phyloP scores from a whole-genome alignment of 805 yeast species.

The Metschnikowia cerradonensis region DNA sequence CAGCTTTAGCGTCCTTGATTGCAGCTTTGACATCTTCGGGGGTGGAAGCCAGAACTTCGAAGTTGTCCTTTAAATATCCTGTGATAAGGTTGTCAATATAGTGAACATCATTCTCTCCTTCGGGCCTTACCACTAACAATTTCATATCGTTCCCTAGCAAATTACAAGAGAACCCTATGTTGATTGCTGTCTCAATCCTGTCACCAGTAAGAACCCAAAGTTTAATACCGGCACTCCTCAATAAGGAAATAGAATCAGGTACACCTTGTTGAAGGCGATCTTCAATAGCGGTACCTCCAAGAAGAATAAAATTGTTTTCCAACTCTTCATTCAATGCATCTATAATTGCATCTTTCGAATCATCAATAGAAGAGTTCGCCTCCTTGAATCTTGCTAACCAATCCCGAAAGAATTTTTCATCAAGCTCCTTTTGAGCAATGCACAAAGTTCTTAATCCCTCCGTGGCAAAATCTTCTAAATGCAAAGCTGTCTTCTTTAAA shows the following conservation, averaged over 20 bases:
- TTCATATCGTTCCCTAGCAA: conserved; percentile 66
- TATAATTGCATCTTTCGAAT: conserved; percentile 54
- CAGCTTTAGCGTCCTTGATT: conserved; percentile 44
- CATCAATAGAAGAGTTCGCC: conserved; percentile 54
- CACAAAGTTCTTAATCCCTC: conserved; percentile 79
- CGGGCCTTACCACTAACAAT: conserved; percentile 56
- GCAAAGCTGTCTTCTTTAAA: conserved; percentile 53
- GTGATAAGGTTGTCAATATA: conserved; percentile 40
- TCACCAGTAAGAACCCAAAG: conserved; percentile 85
- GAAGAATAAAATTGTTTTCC: conserved; percentile 51
- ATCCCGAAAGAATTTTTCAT: conserved; percentile 39
- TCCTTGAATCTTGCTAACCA: conserved; percentile 57
- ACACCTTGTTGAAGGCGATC: conserved; percentile 77
- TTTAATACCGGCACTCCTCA: conserved; percentile 71
- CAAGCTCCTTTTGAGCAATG: conserved; percentile 55
- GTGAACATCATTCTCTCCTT: conserved; percentile 31
- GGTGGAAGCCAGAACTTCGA: conserved; percentile 50
- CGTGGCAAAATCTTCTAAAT: conserved; percentile 64
- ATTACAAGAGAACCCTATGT: conserved; percentile 77
- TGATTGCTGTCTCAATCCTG: conserved; percentile 78
- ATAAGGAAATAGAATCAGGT: conserved; percentile 63
- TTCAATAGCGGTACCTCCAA: conserved; percentile 83
- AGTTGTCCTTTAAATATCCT: conserved; percentile 45
- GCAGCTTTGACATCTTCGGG: conserved; percentile 41
- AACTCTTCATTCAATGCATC: conserved; percentile 55